A percentile compares a stretch with the other conserved stretches of the same genome.
phyloP scores from a whole-genome alignment of 805 yeast genomes.

The Hanseniaspora vineae region DNA sequence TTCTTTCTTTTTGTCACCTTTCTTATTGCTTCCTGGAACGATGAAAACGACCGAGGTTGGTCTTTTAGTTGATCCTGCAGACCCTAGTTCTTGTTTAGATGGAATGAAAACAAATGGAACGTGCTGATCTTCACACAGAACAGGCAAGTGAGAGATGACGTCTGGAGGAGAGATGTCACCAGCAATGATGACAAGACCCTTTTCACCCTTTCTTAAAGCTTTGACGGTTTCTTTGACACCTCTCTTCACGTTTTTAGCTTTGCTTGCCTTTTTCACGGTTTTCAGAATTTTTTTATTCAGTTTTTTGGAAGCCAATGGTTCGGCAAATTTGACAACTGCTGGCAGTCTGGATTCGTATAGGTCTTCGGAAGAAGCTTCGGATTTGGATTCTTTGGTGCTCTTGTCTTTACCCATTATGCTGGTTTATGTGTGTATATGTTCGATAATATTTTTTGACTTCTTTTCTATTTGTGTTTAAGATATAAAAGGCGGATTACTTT shows the following conservation, averaged over 20 bases:
- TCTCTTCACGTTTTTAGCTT: conserved; percentile 95
- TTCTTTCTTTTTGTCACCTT: conserved; percentile 53
- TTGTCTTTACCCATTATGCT: conserved; percentile 9
- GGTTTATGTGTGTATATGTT: background rate
- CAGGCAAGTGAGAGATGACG: conserved; percentile 94
- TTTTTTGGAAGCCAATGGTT: conserved; percentile 92
- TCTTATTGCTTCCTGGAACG: conserved; percentile 89
- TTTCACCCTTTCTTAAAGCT: conserved; percentile 94
- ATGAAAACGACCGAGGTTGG: conserved; percentile 97
- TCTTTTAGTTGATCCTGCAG: conserved; percentile 98
- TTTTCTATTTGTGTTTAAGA: too few species aligned
- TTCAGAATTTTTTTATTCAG: conserved; percentile 89
- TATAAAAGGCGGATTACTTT: too few species aligned
- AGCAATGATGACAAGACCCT: conserved; percentile 91
- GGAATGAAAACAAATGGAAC: conserved; percentile 93
- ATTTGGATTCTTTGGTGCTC: conserved; percentile 17
- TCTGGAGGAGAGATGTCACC: conserved; percentile 98
- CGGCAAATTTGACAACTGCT: conserved; percentile 83
- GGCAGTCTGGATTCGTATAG: conserved; percentile 88
- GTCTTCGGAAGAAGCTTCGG: conserved; percentile 32
- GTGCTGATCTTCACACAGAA: conserved; percentile 83
- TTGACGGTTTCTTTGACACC: conserved; percentile 99
- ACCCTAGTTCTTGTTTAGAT: conserved; percentile 94
- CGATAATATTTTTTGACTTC: background rate
- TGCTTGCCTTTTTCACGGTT: conserved; percentile 94